A percentile compares a stretch with the other conserved stretches of the same genome.
phyloP scores from a whole-genome alignment of 208 protist genomes.

The Trypanosomatidae sp. region DNA sequence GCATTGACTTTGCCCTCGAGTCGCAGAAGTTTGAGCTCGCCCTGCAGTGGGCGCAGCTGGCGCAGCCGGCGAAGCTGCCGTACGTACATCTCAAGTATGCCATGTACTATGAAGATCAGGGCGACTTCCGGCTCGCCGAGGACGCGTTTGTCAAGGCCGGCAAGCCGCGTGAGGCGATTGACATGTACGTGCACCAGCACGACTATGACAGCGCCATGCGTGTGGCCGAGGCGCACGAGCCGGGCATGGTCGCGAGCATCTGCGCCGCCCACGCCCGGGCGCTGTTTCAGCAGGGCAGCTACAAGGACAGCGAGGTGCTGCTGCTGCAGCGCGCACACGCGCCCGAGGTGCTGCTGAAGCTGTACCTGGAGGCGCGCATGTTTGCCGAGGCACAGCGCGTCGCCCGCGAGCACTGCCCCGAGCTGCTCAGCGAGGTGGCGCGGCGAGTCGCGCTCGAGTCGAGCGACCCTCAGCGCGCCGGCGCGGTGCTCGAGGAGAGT shows the following conservation, averaged over 20 bases:
- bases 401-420: slow-evolving; percentile 81
- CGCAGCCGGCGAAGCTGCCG: slow-evolving; percentile 86
- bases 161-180: slow-evolving; percentile 93
- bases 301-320: slow-evolving; percentile 83
- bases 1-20: slow-evolving; percentile 93
- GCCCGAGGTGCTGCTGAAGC: slow-evolving; percentile 87
- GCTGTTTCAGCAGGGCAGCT: slow-evolving; percentile 84
- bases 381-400: slow-evolving; percentile 90
- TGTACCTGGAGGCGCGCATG: slow-evolving; percentile 91
- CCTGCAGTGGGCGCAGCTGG: slow-evolving; percentile 85
- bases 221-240: slow-evolving; percentile 92
- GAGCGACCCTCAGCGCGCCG: slow-evolving; percentile 81
- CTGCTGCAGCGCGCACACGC: slow-evolving; percentile 83
- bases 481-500: slow-evolving; percentile 83
- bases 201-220: slow-evolving; percentile 95
- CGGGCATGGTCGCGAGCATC: slow-evolving; percentile 65
- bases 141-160: slow-evolving; percentile 93
- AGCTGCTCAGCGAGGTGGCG: slow-evolving; percentile 74
- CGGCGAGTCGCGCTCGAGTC: slow-evolving; percentile 75
- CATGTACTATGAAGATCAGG: slow-evolving; percentile 95
- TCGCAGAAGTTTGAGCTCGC: slow-evolving; percentile 90
- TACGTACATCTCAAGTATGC: slow-evolving; percentile 96
- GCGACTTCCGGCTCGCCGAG: slow-evolving; percentile 92
- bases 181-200: slow-evolving; percentile 96
- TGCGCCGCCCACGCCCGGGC: slow-evolving; percentile 82